Evolutionary conservation across 1,284 basidiomycete species (phyloP), one percentile per base, ranked within the genome.

Genomic region (Pseudozyma tsukubaensis): DNA sequence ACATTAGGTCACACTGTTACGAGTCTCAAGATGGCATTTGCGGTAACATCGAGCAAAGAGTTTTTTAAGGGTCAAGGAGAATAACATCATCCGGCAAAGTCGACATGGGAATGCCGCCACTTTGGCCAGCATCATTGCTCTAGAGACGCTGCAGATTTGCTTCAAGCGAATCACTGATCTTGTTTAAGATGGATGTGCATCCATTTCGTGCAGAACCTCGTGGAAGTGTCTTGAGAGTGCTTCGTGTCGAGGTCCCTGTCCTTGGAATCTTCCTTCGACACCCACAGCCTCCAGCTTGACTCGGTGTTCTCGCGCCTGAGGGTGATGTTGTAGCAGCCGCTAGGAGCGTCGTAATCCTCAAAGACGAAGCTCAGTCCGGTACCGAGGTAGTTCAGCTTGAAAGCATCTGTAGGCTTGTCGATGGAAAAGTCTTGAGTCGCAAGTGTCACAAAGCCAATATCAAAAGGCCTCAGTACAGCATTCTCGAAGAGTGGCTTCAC

Each of bases 201-300:
- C 44, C 44, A 47, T 14, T 47, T 47, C 2, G 10, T 12, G 44
- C 18, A 47, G 14, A 47, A 11, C 21, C 9, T 29, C 24, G 14
- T 44, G 18, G 42, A 44, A 4, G 35, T 53, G 32, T 54, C 52
- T 10, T 13, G 12, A 19, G 24, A 35, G 12, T 58, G 56, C 10
- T 42, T 7, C 1, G 56, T 58, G 19, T 58, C 56, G 12, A 58
- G 3, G 40, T 58, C 56, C 40, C 56, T 40, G 2, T 50, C 48
- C 7, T 44, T 44, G n/a, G 39, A 14, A 1, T 42, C 3, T 14
- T 58, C 47, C 7, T 43, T 34, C 18, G 56, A 58, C 2, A 50
- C 29, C 56, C 56, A 58, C 32, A 58, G 43, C 32, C 56, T 50
- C 42, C 42, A 43, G 12, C 19, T 16, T 43, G 42, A 12, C 8